Conservation (phyloP, 768 basidiomycete species). For the Psilocybe subaeruginosa region DNA sequence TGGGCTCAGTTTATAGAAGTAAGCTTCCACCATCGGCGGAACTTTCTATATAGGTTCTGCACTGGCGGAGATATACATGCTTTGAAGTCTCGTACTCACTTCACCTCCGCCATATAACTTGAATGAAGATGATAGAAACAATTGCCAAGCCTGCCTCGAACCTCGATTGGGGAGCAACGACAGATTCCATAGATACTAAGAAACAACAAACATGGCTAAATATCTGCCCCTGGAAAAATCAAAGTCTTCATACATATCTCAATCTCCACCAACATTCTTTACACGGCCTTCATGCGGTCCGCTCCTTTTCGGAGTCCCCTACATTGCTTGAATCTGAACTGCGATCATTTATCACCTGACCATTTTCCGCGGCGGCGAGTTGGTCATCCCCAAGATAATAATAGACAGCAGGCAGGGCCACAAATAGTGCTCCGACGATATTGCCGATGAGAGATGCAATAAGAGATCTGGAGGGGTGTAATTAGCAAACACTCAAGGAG, state of each 20-base stretch:
- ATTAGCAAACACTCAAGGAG: background rate
- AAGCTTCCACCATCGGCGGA: no score
- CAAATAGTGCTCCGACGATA: constrained; percentile 63
- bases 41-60: no score
- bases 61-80: no score
- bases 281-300: background rate
- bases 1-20: no score
- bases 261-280: background rate
- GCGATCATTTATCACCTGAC: constrained; percentile 19
- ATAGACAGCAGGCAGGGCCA: constrained; percentile 66
- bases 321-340: constrained; percentile 12
- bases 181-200: no score
- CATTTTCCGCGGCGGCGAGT: constrained; percentile 42
- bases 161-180: no score
- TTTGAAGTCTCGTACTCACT: no score
- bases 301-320: constrained; percentile 12
- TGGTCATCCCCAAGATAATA: constrained; percentile 56
- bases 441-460: constrained; percentile 71
- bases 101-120: no score
- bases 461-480: constrained; percentile 45
- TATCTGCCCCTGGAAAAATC: no score
- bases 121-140: no score
- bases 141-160: no score
- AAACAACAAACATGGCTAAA: no score
- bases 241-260: background rate